These are phyloP conservation scores for Coemansia sp. DNA, from an alignment of 192 early-diverging fungal genomes.

Conservation along the genomic window DNA sequence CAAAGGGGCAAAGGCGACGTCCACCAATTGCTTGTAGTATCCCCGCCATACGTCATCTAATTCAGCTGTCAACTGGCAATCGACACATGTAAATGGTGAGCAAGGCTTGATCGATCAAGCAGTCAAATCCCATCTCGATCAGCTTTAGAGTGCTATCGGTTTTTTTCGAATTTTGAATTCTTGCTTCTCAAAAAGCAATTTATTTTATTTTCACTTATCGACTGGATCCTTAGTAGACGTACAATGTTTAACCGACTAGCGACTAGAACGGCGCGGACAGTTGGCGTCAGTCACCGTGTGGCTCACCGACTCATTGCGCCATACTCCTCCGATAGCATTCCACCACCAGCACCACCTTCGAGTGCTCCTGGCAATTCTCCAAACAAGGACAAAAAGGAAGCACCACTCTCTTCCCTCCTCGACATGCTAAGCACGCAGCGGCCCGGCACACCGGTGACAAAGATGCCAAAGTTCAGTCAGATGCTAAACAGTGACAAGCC, in stretches of 20 bases:
- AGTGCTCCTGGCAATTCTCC: background rate
- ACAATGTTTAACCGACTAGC: conserved; percentile 4
- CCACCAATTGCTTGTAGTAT: background rate
- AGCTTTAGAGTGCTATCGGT: background rate
- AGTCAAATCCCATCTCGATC: no score
- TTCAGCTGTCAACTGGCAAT: no score
- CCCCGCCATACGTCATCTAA: background rate
- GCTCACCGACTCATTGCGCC: background rate
- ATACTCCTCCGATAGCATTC: conserved; percentile 2
- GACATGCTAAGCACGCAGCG: conserved; percentile 13
- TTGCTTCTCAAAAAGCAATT: background rate
- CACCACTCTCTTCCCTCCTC: conserved; percentile 15
- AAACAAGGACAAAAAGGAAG: background rate
- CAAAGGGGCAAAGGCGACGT: background rate
- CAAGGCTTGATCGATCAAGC: no score
- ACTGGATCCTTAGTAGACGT: background rate
- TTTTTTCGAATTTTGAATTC: background rate
- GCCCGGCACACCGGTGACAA: background rate
- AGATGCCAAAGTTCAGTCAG: background rate
- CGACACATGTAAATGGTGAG: no score
- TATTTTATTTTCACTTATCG: background rate
- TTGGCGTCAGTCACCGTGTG: background rate
- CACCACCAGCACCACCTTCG: background rate
- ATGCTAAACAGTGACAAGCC: background rate
- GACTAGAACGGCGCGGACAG: background rate